A percentile compares a stretch with the other conserved stretches of the same genome.
These are phyloP conservation scores for Amanita phalloides DNA, from an alignment of 768 basidiomycete genomes.

Conservation along the genomic window DNA sequence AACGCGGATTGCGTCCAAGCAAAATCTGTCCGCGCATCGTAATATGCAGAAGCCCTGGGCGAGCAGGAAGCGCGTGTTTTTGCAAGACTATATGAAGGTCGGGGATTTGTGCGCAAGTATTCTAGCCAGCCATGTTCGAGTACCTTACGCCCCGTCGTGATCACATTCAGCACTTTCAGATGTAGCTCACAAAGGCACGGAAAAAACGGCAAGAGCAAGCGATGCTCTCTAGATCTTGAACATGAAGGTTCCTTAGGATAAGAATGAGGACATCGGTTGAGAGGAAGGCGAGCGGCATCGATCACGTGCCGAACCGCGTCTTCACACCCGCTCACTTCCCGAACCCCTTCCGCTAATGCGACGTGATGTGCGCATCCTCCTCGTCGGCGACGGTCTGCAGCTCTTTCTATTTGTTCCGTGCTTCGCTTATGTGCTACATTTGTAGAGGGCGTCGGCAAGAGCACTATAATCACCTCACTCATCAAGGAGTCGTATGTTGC, in stretches of 20 bases:
- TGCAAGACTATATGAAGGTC: conserved; percentile 42
- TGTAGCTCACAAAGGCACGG: conserved; percentile 31
- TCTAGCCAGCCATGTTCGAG: conserved; percentile 47
- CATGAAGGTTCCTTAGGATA: conserved; percentile 33
- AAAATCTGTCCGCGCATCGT: conserved; percentile 40
- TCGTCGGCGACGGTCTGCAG: conserved; percentile 83
- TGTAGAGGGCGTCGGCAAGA: conserved; percentile 94
- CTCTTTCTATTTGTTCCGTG: not conserved
- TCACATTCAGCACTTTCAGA: not conserved
- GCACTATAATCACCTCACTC: conserved; percentile 91
- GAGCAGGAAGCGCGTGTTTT: conserved; percentile 34
- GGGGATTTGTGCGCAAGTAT: conserved; percentile 38
- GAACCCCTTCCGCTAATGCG: conserved; percentile 40
- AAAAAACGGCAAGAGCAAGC: conserved; percentile 28
- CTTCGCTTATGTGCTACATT: conserved; percentile 8
- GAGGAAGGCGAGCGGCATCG: conserved; percentile 22
- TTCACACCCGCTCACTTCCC: not conserved
- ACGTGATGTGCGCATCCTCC: conserved; percentile 87
- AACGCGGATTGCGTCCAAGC: conserved; percentile 43
- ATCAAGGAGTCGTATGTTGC: conserved; percentile 93
- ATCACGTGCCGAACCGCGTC: conserved; percentile 9
- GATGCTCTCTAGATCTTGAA: conserved; percentile 31
- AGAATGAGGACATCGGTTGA: conserved; percentile 49
- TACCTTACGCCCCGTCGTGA: conserved; percentile 31
- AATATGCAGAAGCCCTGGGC: conserved; percentile 30